Conservation (phyloP, 2,329 filamentous ascomycete genomes). For the Boeremia exigua region DNA sequence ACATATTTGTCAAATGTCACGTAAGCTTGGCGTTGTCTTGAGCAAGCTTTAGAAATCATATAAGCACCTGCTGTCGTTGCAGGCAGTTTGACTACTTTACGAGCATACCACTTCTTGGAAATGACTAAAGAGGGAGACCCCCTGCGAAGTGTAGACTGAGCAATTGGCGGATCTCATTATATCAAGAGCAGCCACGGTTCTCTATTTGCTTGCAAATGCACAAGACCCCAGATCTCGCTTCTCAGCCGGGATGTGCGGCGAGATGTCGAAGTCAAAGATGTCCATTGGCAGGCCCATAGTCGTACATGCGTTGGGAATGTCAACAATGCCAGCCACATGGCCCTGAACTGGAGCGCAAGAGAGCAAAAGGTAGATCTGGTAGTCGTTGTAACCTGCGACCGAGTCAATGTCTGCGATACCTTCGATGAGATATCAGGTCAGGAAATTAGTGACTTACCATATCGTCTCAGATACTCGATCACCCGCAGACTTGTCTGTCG, state of each 20-base stretch:
- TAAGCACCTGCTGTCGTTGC: no score
- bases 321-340: constrained; percentile 86
- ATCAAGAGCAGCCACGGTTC: neutral
- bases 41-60: no score
- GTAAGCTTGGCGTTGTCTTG: no score
- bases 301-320: constrained; percentile 88
- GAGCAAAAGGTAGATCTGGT: constrained; percentile 85
- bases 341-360: constrained; percentile 88
- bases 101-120: no score
- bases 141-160: no score
- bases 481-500: constrained; percentile 78
- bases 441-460: constrained; percentile 55
- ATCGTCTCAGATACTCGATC: constrained; percentile 80
- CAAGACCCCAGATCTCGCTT: constrained; percentile 74
- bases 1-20: no score
- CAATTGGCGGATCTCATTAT: neutral
- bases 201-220: constrained; percentile 61
- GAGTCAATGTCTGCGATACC: neutral
- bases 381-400: constrained; percentile 61
- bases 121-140: neutral
- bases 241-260: constrained; percentile 66
- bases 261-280: constrained; percentile 94
- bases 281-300: constrained; percentile 89
- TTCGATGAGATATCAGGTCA: neutral
- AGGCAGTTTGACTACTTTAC: no score